Base-by-base conservation (phyloP, 2,329 filamentous ascomycete genomes). In the Botryosphaeria dothidea region DNA sequence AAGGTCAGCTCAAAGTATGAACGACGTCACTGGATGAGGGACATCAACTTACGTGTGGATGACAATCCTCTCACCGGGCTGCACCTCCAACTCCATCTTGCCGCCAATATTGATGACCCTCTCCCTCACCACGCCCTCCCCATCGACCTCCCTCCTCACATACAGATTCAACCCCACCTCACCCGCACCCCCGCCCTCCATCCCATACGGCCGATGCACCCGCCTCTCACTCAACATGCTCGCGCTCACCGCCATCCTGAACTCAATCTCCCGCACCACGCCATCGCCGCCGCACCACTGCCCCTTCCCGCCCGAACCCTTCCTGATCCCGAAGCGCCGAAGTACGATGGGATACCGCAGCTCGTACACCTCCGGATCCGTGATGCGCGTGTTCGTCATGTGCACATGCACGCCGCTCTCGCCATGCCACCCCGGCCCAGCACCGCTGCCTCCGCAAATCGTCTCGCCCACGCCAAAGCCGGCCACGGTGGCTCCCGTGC, bases 221-320 rank as follows among this genome's bases (percentile, higher is more conserved):
- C 78, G 68, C 0, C 77, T 68, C 15, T 79, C 78, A 13, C 73
- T 78, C 13, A 80, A 68, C 31, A 81, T 76, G 25, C 73, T 74
- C 2, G 72, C 75, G 66, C 74, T 71, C 15, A 79, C 65, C 8
- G 72, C 72, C 1, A 72, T 67, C 0, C 73, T 68, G 3, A 75
- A 75, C 67, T 80, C 74, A 7, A 79, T 73, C 58, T 79, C 77
- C 1, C 77, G 69, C 1, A 73, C 69, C 23, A 73, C 71, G 4
- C 78, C 77, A 21, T 79, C 69, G 1, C 78, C 78, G 9, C 57
- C 54, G 8, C 5, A 7, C 34, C 21, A 58, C 9, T 52, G 62
- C 0, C 77, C 77, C 1, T 25, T 41, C 0, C 77, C 77, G 0
- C 78, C 78, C 1, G 67, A 75, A 3, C 69, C 74, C 0, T 63